Percentiles rank a stretch among this genome's conserved stretches.
These are phyloP conservation scores for Solanum chacoense DNA, from an alignment of 305 asterid species.

Conservation along the genomic window DNA sequence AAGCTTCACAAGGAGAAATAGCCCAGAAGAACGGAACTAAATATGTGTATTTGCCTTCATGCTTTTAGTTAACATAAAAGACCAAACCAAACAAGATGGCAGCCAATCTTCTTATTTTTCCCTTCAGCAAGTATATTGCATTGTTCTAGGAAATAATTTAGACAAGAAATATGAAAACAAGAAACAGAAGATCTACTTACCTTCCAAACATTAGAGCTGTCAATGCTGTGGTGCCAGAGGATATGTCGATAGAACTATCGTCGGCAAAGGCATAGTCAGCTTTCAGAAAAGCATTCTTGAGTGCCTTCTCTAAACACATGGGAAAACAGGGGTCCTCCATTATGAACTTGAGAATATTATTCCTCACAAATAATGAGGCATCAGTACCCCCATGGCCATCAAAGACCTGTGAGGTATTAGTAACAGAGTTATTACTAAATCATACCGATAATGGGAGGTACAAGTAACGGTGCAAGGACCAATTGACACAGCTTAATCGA, in stretches of 20 bases:
- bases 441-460: not conserved
- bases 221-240: slow-evolving; percentile 83
- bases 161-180: not conserved
- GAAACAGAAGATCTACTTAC: slow-evolving; percentile 16
- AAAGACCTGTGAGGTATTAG: slow-evolving; percentile 41
- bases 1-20: not conserved
- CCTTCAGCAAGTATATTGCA: not conserved
- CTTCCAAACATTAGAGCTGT: slow-evolving; percentile 70
- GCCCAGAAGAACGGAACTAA: not conserved
- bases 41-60: not conserved
- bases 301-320: slow-evolving; percentile 53
- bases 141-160: not conserved
- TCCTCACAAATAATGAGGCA: slow-evolving; percentile 57
- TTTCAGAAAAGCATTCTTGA: slow-evolving; percentile 63
- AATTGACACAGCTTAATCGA: not conserved
- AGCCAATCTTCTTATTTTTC: not conserved
- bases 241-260: slow-evolving; percentile 39
- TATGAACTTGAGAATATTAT: slow-evolving; percentile 62
- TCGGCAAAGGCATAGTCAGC: slow-evolving; percentile 68
- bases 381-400: slow-evolving; percentile 93
- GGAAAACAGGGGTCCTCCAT: slow-evolving; percentile 62
- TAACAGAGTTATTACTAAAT: not conserved
- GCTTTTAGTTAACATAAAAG: not conserved
- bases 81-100: not conserved
- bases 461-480: not conserved